These are phyloP conservation scores for Naganishia friedmannii DNA, from an alignment of 768 basidiomycete genomes.

Conservation along the genomic window DNA sequence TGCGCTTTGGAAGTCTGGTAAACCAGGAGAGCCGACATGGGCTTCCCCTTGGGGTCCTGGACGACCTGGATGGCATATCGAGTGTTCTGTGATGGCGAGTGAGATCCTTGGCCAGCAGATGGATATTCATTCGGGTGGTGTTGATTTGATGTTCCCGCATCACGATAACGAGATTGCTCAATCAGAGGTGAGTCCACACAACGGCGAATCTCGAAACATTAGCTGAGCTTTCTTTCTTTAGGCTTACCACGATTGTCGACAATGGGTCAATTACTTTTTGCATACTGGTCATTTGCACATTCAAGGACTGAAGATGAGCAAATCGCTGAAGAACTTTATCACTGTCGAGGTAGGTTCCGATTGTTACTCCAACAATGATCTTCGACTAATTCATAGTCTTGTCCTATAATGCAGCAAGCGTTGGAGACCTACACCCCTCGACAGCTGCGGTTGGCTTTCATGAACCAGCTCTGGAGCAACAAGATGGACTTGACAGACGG, in stretches of 20 bases:
- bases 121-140: constrained; percentile 97
- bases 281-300: constrained; percentile 98
- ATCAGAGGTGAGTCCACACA: constrained; percentile 66
- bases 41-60: constrained; percentile 91
- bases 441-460: constrained; percentile 85
- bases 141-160: constrained; percentile 97
- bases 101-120: constrained; percentile 83
- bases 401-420: constrained; percentile 65
- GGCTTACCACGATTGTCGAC: constrained; percentile 86
- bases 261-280: constrained; percentile 99
- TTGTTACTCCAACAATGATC: no score
- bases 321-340: constrained; percentile 97
- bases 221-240: constrained; percentile 47
- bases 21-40: constrained; percentile 95
- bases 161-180: constrained; percentile 99
- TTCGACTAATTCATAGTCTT: neutral
- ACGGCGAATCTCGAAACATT: neutral
- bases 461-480: constrained; percentile 85
- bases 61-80: constrained; percentile 99
- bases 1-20: constrained; percentile 95
- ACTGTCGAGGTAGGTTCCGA: constrained; percentile 62
- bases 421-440: constrained; percentile 75
- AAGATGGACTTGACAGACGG: constrained; percentile 92
- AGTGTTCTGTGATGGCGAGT: constrained; percentile 97
- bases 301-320: constrained; percentile 98